Evolutionary conservation across 116 monocot genomes (phyloP).

Genomic region (Papilionanthe hybrid): DNA sequence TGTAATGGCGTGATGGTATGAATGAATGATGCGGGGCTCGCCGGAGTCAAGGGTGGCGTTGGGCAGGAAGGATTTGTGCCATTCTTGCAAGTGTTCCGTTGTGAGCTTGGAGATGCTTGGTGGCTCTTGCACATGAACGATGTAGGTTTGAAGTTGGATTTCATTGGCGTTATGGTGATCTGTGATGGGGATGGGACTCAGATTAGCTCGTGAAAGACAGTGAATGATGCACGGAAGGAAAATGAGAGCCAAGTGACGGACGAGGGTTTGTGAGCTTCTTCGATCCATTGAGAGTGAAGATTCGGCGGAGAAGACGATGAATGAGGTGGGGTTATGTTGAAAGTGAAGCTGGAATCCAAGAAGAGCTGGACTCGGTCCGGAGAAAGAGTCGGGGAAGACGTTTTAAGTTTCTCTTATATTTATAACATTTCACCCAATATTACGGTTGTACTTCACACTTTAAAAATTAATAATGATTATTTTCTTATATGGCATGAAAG

Average conservation of each 20-base stretch:
- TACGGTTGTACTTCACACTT: too few species aligned
- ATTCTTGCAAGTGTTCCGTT: conserved; percentile 7
- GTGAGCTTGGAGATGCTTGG: background rate
- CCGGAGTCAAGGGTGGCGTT: conserved; percentile 17
- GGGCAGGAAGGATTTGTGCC: conserved; percentile 23
- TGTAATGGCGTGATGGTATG: conserved; percentile 16
- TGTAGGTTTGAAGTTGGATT: conserved; percentile 25
- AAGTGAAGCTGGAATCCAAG: background rate
- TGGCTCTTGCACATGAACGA: conserved; percentile 19
- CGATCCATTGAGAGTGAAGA: background rate
- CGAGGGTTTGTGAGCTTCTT: background rate
- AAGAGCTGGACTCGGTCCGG: background rate
- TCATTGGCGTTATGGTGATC: background rate
- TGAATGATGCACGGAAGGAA: background rate
- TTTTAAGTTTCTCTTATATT: too few species aligned
- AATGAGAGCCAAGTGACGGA: background rate
- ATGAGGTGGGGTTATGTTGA: background rate
- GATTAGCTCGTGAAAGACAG: too few species aligned
- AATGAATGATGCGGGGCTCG: conserved; percentile 18
- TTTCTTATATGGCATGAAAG: too few species aligned
- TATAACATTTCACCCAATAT: too few species aligned
- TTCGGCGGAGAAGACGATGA: too few species aligned
- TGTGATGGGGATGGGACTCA: background rate
- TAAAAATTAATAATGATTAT: too few species aligned
- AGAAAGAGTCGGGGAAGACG: background rate